Evolutionary conservation across 371 early-diverging fungal genomes (phyloP).

Genomic region (Capniomyces stellatus): DNA sequence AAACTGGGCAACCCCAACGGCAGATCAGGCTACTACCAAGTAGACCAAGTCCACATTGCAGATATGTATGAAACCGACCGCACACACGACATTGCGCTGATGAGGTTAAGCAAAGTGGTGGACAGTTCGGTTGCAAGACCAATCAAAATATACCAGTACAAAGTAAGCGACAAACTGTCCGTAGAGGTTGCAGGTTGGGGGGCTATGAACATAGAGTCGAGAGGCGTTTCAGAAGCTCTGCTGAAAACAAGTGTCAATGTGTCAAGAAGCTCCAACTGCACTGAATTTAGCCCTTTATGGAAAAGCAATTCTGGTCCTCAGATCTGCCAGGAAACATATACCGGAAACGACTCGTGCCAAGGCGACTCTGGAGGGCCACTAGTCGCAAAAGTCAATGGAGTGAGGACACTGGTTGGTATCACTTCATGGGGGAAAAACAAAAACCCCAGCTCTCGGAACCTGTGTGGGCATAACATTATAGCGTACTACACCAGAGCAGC

Average conservation of each 20-base stretch:
- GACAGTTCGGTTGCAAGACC: background rate
- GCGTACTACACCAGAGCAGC: background rate
- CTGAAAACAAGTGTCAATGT: background rate
- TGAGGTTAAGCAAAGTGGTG: background rate
- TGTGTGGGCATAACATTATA: background rate
- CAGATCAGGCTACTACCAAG: background rate
- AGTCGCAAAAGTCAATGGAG: constrained; percentile 13
- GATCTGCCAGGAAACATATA: constrained; percentile 23
- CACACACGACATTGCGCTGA: background rate
- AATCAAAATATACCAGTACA: background rate
- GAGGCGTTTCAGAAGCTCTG: background rate
- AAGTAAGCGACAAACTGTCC: background rate
- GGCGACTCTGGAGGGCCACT: constrained; percentile 31
- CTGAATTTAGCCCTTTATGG: background rate
- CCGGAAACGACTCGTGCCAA: constrained; percentile 25
- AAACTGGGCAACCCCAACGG: background rate
- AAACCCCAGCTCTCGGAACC: background rate
- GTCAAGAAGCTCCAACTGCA: background rate
- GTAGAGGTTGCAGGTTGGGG: background rate
- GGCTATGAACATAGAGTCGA: background rate
- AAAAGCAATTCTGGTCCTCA: constrained; percentile 5
- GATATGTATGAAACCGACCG: background rate
- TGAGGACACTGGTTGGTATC: constrained; percentile 15
- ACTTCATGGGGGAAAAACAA: constrained; percentile 14
- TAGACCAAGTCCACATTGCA: background rate